Percentiles rank a stretch among this genome's conserved stretches.
Evolutionary conservation across 2,329 filamentous ascomycete species (phyloP).

Genomic region (Rhynchosporium graminicola): DNA sequence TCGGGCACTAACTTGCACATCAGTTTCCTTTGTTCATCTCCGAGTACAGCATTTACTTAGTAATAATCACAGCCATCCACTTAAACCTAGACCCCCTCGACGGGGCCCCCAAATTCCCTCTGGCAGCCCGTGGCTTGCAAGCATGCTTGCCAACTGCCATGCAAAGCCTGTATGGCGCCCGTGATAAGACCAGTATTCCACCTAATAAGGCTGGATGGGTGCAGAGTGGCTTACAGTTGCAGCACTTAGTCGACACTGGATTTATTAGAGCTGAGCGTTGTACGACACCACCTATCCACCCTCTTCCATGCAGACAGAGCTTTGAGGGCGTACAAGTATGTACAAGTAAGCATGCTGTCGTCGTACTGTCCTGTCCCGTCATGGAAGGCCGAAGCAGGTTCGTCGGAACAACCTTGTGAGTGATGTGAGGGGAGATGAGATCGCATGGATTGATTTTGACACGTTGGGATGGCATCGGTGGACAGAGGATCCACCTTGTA

Average conservation of each 20-base stretch:
- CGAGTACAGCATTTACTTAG: constrained; percentile 14
- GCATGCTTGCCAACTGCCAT: constrained; percentile 11
- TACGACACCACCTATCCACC: neutral
- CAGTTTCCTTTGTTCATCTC: constrained; percentile 26
- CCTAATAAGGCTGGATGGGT: constrained; percentile 9
- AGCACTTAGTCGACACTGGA: constrained; percentile 6
- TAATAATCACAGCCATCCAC: constrained; percentile 7
- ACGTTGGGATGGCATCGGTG: neutral
- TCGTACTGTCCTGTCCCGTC: neutral
- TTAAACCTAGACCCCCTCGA: neutral
- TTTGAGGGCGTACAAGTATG: neutral
- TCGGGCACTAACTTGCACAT: neutral
- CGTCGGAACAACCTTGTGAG: neutral
- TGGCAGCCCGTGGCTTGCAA: neutral
- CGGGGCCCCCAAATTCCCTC: neutral
- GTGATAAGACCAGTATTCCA: constrained; percentile 6
- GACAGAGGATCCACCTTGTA: neutral
- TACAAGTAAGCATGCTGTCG: neutral
- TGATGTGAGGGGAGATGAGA: neutral
- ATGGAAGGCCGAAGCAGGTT: no score
- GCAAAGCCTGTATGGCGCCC: constrained; percentile 4
- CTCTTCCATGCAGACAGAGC: neutral
- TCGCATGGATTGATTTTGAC: neutral
- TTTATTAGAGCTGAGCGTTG: neutral
- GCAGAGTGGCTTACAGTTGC: neutral